Base-by-base conservation (phyloP, 768 basidiomycete genomes). In the Amyloporia xantha region DNA sequence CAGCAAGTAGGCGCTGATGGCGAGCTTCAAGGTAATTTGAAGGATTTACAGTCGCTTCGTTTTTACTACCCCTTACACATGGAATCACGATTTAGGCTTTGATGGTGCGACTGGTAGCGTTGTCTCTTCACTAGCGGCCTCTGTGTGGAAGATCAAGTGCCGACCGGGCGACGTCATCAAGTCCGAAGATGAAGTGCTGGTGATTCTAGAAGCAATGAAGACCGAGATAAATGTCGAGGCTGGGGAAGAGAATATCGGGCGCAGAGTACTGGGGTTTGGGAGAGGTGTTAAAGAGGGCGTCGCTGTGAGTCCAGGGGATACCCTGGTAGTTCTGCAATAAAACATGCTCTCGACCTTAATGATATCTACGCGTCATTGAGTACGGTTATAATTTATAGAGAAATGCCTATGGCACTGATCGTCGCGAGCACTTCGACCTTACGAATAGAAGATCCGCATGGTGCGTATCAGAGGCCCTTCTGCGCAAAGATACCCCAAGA, bases 191-290 rank as follows among this genome's bases (percentile, higher is more conserved):
- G 65, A 74, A 3, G 67, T 75, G 2, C 56, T 82, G 30, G 41
- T 78, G 26, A 68, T 79, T 17, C 68, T 84, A 11, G 79, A 82
- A 60, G 78, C 82, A 1, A 84, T 83, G 82, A 84, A 85, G 63
- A 80, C 76, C 0, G 79, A 81, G 55, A 73, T 83, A 38, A 66
- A 71, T 12, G 57, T 84, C 13, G 60, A 60, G 43, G 74, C 76
- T 0, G 72, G 75, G 0, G 68, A 73, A 15, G 65, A 63, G 7
- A 70, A 71, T 44, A 57, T 78, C 1, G 78, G 78, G 2, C 75
- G 64, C 21, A 66, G 44, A 13, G 68, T 82, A 0, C 58, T 51
- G 26, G 65, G 65, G 0, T 57, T 77, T 4, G 74, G 71, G 1
- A 62, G 60, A 13, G 74, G 71, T 0, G 55, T 77, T 6, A 57